These are phyloP conservation scores for Rhodotorula graminis DNA, from an alignment of 768 basidiomycete genomes.

Conservation along the genomic window DNA sequence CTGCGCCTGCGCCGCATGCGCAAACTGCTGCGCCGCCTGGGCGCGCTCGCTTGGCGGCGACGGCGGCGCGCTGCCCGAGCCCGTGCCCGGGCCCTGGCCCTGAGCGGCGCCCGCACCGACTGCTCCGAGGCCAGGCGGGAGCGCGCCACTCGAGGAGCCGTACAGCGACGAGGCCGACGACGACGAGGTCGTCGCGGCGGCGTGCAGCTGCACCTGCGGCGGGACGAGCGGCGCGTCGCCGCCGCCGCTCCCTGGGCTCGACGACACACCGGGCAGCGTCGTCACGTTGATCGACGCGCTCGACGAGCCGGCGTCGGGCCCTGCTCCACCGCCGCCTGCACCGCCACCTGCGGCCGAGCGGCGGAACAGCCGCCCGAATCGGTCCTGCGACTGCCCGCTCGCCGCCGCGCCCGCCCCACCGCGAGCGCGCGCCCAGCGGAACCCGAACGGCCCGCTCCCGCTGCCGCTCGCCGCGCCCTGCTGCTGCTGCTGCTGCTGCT, in stretches of 20 bases:
- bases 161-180: neutral
- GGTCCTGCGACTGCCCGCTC: conserved; percentile 5
- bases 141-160: neutral
- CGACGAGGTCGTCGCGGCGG: neutral
- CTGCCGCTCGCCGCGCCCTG: neutral
- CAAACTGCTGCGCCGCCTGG: conserved; percentile 27
- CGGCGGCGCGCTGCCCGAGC: neutral
- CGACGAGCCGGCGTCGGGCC: neutral
- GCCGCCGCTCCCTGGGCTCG: neutral
- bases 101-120: too few species aligned
- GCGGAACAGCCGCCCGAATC: conserved; percentile 32
- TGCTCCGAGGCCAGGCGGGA: neutral
- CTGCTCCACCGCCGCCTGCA: too few species aligned
- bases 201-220: neutral
- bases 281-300: neutral
- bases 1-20: conserved; percentile 28
- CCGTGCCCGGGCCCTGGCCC: neutral
- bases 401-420: neutral
- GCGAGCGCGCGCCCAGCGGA: conserved; percentile 8
- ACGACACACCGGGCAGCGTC: neutral
- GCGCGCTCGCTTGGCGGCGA: neutral
- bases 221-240: neutral
- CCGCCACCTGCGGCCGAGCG: neutral
- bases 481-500: neutral
- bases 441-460: neutral